These are phyloP conservation scores for Singerocomus inundabilis DNA, from an alignment of 1,284 basidiomycete species.

Conservation along the genomic window DNA sequence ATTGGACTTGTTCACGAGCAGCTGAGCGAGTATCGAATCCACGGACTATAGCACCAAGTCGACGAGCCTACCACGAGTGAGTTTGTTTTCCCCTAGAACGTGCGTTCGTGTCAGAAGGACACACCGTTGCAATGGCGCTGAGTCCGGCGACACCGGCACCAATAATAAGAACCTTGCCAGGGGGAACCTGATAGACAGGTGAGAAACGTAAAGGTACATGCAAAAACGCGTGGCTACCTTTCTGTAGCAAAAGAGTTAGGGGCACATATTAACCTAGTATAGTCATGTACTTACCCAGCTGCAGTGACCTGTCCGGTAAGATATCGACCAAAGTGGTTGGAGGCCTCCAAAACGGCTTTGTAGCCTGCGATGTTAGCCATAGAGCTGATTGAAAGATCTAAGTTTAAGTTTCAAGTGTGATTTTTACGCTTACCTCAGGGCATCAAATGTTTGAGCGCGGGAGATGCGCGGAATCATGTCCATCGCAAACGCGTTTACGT, in stretches of 20 bases:
- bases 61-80: slow-evolving; percentile 51
- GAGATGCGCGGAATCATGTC: slow-evolving; percentile 88
- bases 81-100: background rate
- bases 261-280: slow-evolving; percentile 3
- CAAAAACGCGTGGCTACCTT: slow-evolving; percentile 24
- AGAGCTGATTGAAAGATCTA: slow-evolving; percentile 48
- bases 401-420: background rate
- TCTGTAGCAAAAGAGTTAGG: slow-evolving; percentile 8
- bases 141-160: slow-evolving; percentile 85
- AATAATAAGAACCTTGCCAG: slow-evolving; percentile 82
- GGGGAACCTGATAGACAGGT: slow-evolving; percentile 60
- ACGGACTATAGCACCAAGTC: slow-evolving; percentile 82
- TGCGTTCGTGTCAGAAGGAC: slow-evolving; percentile 17
- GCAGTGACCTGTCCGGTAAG: slow-evolving; percentile 87
- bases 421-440: slow-evolving; percentile 55
- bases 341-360: slow-evolving; percentile 83
- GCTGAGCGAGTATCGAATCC: slow-evolving; percentile 83
- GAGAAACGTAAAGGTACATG: slow-evolving; percentile 14
- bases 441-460: slow-evolving; percentile 83
- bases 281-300: slow-evolving; percentile 58
- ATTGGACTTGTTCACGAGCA: slow-evolving; percentile 83
- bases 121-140: slow-evolving; percentile 78
- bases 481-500: slow-evolving; percentile 71
- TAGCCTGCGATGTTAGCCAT: slow-evolving; percentile 90
- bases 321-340: slow-evolving; percentile 83